A percentile compares a stretch with the other conserved stretches of the same genome.
phyloP scores from a whole-genome alignment of 2,329 filamentous ascomycete species.

The Trichoderma atrobrunneum region DNA sequence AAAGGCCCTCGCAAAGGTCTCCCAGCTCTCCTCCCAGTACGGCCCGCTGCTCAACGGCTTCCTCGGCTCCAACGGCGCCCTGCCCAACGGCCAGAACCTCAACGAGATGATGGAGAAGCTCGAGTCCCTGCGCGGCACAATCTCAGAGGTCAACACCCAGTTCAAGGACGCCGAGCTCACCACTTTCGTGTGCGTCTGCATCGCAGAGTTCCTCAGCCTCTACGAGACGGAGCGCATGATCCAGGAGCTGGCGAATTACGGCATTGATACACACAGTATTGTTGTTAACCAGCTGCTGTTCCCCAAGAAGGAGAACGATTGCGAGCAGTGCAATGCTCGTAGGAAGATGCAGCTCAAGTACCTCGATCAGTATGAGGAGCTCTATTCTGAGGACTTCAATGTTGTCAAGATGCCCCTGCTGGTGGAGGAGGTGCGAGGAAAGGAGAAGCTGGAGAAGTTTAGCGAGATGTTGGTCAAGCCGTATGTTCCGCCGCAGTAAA shows the following conservation, averaged over 20 bases:
- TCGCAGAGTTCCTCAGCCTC: slow-evolving; percentile 91
- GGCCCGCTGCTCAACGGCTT: slow-evolving; percentile 94
- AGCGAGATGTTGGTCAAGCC: slow-evolving; percentile 79
- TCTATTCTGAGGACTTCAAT: slow-evolving; percentile 95
- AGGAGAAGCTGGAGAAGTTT: slow-evolving; percentile 89
- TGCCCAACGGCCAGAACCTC: slow-evolving; percentile 91
- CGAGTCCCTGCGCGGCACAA: slow-evolving; percentile 88
- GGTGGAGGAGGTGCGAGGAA: slow-evolving; percentile 92
- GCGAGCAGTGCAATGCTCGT: slow-evolving; percentile 92
- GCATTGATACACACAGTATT: slow-evolving; percentile 95
- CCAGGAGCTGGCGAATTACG: slow-evolving; percentile 88
- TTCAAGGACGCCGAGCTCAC: slow-evolving; percentile 97
- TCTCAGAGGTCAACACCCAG: slow-evolving; percentile 92
- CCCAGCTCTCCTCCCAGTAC: slow-evolving; percentile 89
- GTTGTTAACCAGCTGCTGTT: slow-evolving; percentile 98
- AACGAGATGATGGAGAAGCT: slow-evolving; percentile 93
- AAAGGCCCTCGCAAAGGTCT: slow-evolving; percentile 96
- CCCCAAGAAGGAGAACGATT: slow-evolving; percentile 77
- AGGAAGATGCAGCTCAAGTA: slow-evolving; percentile 99
- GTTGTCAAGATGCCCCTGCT: slow-evolving; percentile 97
- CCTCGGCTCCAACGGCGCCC: slow-evolving; percentile 68
- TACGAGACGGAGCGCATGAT: slow-evolving; percentile 99
- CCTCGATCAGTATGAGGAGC: slow-evolving; percentile 94
- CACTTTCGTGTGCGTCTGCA: slow-evolving; percentile 97
- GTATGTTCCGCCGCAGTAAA: slow-evolving; percentile 62